Percentiles rank a stretch among this genome's conserved stretches.
Conservation (phyloP, 768 basidiomycete species). For the Boletus patriciae region DNA sequence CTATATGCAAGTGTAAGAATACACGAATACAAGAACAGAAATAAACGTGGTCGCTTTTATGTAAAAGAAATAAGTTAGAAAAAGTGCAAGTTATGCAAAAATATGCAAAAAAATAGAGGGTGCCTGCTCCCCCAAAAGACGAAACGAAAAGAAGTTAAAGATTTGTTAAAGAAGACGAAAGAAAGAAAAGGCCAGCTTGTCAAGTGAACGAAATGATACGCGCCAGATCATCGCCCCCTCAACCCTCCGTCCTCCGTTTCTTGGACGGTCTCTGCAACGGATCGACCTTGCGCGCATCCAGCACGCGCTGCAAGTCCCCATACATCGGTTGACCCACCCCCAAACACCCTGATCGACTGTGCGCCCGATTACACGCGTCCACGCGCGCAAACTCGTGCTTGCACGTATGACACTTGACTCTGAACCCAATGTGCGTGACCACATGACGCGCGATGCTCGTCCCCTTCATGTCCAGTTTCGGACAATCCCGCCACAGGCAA, state of each 20-base stretch:
- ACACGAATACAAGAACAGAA: neutral
- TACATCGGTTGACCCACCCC: conserved; percentile 34
- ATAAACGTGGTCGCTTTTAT: neutral
- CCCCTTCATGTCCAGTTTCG: conserved; percentile 31
- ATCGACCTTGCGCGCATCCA: conserved; percentile 31
- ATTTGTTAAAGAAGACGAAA: no score
- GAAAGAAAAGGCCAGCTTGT: neutral
- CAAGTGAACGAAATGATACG: neutral
- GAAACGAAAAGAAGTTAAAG: neutral
- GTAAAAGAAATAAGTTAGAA: conserved; percentile 22
- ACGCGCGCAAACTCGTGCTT: conserved; percentile 34
- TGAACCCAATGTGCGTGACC: conserved; percentile 33
- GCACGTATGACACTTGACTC: conserved; percentile 32
- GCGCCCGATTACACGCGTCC: conserved; percentile 37
- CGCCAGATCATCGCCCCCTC: neutral
- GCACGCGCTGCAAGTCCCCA: conserved; percentile 26
- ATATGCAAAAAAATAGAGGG: neutral
- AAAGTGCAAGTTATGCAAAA: neutral
- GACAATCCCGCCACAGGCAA: conserved; percentile 34
- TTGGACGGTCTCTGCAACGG: conserved; percentile 22
- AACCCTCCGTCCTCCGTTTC: conserved; percentile 34
- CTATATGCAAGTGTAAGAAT: neutral
- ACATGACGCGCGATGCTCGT: conserved; percentile 36
- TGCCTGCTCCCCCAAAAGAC: neutral
- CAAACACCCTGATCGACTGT: conserved; percentile 31